Base-by-base conservation (phyloP, 495 filamentous ascomycete species). In the Penicillium alfredii region DNA sequence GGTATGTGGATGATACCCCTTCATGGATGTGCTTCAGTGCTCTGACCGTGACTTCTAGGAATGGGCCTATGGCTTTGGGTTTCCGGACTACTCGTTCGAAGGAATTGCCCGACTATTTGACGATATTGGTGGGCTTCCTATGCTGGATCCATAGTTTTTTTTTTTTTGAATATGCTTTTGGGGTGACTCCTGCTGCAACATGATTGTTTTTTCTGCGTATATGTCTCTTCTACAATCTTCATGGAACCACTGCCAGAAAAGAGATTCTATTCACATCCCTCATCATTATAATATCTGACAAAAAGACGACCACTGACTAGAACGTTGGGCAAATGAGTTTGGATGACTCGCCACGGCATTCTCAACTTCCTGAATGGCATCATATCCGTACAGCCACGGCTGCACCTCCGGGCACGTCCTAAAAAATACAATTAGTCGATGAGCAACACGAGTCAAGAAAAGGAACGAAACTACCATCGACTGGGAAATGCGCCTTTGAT, bases 321-420 rank as follows among this genome's bases (percentile, higher is more conserved):
- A 30, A 8, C 25, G 9, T 19, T 33, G 15, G 5, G 35, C 24
- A 30, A 61, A 64, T 10, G 64, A 13, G 7, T 32, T 46, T 6
- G 53, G 49, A 40, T 69, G 58, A 33, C 53, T 31, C 39, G 41
- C 45, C 20, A 70, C 74, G 2, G 63, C 74, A 19, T 62, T 61
- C 43, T 78, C 69, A 1, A 73, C 77, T 45, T 77, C 76, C 23
- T 55, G 57, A 36, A 75, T 69, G 6, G 74, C 72, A 56, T 81
- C 73, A 35, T 81, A 80, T n/a, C 74, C 75, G 40, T 73, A 81
- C 30, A 81, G 33, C 60, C 77, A 78, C 18, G 63, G 66, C 52
- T 78, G 75, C 3, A 79, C 70, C 28, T 68, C 69, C 1, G 72
- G 74, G 46, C 77, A 78, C 22, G 71, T 75, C 78, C 62, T 66